Conservation (phyloP, 2,329 filamentous ascomycete genomes). For the Botrytis hyacinthi region DNA sequence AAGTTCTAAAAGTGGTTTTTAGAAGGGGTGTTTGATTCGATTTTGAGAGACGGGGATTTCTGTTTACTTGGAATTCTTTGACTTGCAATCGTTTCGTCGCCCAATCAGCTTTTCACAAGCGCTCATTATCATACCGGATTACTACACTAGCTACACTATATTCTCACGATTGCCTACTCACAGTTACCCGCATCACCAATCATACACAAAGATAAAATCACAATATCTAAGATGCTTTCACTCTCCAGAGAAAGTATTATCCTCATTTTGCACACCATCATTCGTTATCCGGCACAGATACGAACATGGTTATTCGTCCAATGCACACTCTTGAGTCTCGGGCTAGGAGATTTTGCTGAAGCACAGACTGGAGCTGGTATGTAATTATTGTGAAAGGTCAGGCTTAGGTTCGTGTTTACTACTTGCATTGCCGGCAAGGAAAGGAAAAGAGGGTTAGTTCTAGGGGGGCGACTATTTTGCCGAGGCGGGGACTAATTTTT, state of each 20-base stretch:
- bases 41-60: not conserved
- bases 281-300: not conserved
- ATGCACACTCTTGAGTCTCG: slow-evolving; percentile 1
- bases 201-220: not conserved
- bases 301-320: not conserved
- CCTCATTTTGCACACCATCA: not conserved
- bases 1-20: not conserved
- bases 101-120: not conserved
- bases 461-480: not conserved
- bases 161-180: not conserved
- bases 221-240: not conserved
- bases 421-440: not conserved
- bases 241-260: not conserved
- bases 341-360: not conserved
- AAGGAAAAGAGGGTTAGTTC: not conserved
- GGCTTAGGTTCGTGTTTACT: not conserved
- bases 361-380: not conserved
- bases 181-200: not conserved
- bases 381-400: not conserved
- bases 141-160: not conserved
- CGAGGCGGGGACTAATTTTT: not conserved
- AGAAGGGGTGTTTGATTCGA: not conserved
- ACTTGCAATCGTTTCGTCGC: not conserved
- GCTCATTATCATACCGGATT: not conserved
- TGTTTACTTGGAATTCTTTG: not conserved